Evolutionary conservation across 495 filamentous ascomycete species (phyloP), one percentile per base, ranked within the genome.

Genomic region (Trypethelium eluteriae): DNA sequence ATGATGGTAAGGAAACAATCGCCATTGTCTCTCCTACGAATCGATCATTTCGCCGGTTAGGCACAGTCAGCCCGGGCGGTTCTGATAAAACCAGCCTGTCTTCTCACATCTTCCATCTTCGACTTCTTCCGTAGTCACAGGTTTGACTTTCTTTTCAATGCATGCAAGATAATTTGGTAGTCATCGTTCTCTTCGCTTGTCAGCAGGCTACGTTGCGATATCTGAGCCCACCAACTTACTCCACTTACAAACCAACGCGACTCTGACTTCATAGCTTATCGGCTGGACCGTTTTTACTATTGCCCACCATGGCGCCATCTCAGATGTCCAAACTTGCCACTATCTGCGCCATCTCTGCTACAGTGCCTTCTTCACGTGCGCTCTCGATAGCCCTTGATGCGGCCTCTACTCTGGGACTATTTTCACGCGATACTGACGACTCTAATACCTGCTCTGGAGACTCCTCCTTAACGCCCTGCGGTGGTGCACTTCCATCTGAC

Each of bases 401-500:
- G 63, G 75, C 72, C 34, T 68, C 76, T 49, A 73, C 76, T 18
- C 66, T 76, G 4, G 69, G 70, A 38, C 73, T 83, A 7, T 56
- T 77, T 7, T 38, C 72, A 34, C 73, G 79, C 68, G 73, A 75
- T 18, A 32, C 10, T 57, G 16, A 14, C 18, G 38, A 62, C 44
- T 41, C 56, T 0, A 10, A 39, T 35, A 77, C 76, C 9, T 88
- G 85, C 62, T 70, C 70, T 68, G 78, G 82, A 0, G 75, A 71
- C 38, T 67, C 78, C 2, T 62, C 63, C 38, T 84, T 81, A 66
- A 66, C 70, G 25, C 76, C 76, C 65, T 93, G 90, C 73, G 75
- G 79, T 2, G 73, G 77, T 34, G 62, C 78, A 6, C 79, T 93
- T 16, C 89, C 90, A 2, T 77, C 79, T 47, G 79, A 84, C 73